A percentile compares a stretch with the other conserved stretches of the same genome.
phyloP scores from a whole-genome alignment of 768 basidiomycete species.

The Amylocystis lapponica region DNA sequence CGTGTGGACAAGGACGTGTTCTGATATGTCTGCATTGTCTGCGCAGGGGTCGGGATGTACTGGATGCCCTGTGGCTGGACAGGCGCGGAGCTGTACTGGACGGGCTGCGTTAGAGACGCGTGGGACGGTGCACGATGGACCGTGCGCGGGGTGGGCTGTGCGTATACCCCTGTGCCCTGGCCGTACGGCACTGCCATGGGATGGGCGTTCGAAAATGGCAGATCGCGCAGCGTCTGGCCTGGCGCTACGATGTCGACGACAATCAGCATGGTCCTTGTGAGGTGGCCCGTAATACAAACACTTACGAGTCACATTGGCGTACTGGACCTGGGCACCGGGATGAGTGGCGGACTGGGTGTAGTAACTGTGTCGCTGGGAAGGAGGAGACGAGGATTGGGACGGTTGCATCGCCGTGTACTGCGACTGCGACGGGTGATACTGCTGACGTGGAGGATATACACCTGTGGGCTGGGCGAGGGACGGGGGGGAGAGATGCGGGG shows the following conservation, averaged over 20 bases:
- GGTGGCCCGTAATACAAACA: background rate
- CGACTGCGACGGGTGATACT: background rate
- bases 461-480: background rate
- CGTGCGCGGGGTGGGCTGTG: too few species aligned
- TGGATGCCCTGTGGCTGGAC: slow-evolving; percentile 5
- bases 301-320: too few species aligned
- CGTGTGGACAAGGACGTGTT: background rate
- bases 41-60: slow-evolving; percentile 16
- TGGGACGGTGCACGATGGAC: too few species aligned
- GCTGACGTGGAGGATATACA: background rate
- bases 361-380: too few species aligned
- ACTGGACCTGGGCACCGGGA: too few species aligned
- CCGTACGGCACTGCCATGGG: background rate
- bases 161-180: too few species aligned
- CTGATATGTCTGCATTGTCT: slow-evolving; percentile 13
- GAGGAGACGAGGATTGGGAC: too few species aligned
- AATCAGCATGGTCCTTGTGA: too few species aligned
- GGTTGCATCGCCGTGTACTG: background rate
- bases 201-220: slow-evolving; percentile 7
- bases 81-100: slow-evolving; percentile 2
- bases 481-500: background rate
- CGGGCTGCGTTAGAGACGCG: slow-evolving; percentile 3
- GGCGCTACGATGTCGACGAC: too few species aligned
- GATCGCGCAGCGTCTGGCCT: slow-evolving; percentile 11
- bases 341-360: too few species aligned